A percentile compares a stretch with the other conserved stretches of the same genome.
Conservation (phyloP, 2,329 filamentous ascomycete genomes). For the Dactylellina leptospora region DNA sequence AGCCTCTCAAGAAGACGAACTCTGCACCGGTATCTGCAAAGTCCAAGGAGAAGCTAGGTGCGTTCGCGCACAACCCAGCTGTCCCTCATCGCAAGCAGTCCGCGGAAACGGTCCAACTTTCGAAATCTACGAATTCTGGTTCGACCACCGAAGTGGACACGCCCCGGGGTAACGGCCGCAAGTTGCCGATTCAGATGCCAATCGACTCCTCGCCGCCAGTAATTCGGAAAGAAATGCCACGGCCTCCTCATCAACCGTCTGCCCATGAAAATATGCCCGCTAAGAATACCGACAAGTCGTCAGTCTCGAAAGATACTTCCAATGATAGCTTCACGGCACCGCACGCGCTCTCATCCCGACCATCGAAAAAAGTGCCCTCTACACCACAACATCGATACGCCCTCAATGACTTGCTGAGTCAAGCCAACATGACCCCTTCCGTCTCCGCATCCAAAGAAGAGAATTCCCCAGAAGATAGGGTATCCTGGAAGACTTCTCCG, state of each 20-base stretch:
- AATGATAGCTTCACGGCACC: neutral
- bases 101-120: neutral
- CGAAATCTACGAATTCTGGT: slow-evolving; percentile 3
- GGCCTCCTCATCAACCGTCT: neutral
- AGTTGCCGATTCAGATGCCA: slow-evolving; percentile 3
- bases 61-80: slow-evolving; percentile 31
- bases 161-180: slow-evolving; percentile 1
- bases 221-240: slow-evolving; percentile 13
- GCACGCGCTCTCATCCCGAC: slow-evolving; percentile 3
- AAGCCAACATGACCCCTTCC: slow-evolving; percentile 44
- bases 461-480: slow-evolving; percentile 69
- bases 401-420: slow-evolving; percentile 36
- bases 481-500: slow-evolving; percentile 67
- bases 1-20: slow-evolving; percentile 47
- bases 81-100: slow-evolving; percentile 8
- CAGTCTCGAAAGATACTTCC: slow-evolving; percentile 2
- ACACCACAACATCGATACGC: slow-evolving; percentile 49
- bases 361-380: slow-evolving; percentile 34
- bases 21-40: slow-evolving; percentile 38
- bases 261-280: neutral
- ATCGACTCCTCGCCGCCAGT: slow-evolving; percentile 35
- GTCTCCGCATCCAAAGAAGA: slow-evolving; percentile 33
- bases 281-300: slow-evolving; percentile 7
- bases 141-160: neutral
- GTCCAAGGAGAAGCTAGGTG: slow-evolving; percentile 26